These are phyloP conservation scores for Alopecurus myosuroides DNA, from an alignment of 176 grass and related monocot genomes.

Conservation along the genomic window DNA sequence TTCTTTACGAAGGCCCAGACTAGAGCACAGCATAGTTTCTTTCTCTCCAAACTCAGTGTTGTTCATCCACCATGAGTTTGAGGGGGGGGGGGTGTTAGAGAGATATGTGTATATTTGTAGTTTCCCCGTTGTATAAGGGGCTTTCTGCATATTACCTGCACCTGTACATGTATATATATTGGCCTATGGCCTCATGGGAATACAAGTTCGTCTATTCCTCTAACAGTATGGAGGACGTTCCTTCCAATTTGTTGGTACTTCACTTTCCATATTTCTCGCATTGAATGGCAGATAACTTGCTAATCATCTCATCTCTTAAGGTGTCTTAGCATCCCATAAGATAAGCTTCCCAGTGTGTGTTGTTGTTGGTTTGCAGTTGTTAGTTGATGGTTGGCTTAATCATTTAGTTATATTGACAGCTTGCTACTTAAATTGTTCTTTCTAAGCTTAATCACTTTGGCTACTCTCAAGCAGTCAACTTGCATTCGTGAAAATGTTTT, in stretches of 20 bases:
- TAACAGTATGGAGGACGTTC: neutral
- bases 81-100: too few species aligned
- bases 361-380: neutral
- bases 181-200: too few species aligned
- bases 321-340: neutral
- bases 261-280: neutral
- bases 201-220: too few species aligned
- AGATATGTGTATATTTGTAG: too few species aligned
- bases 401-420: neutral
- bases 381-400: neutral
- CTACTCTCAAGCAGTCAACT: slow-evolving; percentile 9
- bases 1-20: too few species aligned
- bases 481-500: neutral
- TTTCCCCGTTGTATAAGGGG: too few species aligned
- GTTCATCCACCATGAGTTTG: too few species aligned
- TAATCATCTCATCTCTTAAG: neutral
- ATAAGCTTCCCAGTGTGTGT: slow-evolving; percentile 8
- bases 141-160: too few species aligned
- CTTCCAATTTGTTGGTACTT: neutral
- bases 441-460: neutral
- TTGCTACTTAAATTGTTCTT: neutral
- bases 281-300: neutral
- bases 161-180: too few species aligned
- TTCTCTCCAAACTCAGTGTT: too few species aligned
- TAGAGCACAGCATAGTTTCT: too few species aligned